phyloP scores from a whole-genome alignment of 78 protist species.

The Paulinella micropora region DNA sequence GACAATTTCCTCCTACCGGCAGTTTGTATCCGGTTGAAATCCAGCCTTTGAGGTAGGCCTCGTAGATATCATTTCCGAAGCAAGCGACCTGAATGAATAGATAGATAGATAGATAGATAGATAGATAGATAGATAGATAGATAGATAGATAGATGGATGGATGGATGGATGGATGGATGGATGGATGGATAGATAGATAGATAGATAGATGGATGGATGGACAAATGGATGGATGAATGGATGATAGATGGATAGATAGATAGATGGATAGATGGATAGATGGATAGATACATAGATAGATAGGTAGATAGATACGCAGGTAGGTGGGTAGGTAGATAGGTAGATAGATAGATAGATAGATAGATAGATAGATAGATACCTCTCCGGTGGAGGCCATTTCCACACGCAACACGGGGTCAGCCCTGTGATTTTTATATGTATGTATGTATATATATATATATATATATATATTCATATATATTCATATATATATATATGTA shows the following conservation, averaged over 20 bases:
- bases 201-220: neutral
- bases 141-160: neutral
- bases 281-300: neutral
- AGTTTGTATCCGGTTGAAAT: conserved; percentile 59
- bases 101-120: neutral
- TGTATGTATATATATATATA: neutral
- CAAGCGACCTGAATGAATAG: conserved; percentile 7
- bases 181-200: neutral
- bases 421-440: conserved; percentile 35
- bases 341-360: neutral
- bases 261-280: neutral
- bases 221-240: no score
- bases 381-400: conserved; percentile 97
- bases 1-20: conserved; percentile 42
- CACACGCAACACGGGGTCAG: conserved; percentile 90
- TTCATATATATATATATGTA: neutral
- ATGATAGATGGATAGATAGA: neutral
- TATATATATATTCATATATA: neutral
- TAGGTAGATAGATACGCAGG: neutral
- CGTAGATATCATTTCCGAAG: conserved; percentile 39
- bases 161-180: neutral
- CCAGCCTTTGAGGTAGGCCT: conserved; percentile 83
- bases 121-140: neutral
- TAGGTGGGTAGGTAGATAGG: neutral
- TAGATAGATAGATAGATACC: conserved; percentile 14